Percentiles rank a stretch among this genome's conserved stretches.
These are phyloP conservation scores for Asterophora lycoperdoides DNA, from an alignment of 768 basidiomycete genomes.

Conservation along the genomic window DNA sequence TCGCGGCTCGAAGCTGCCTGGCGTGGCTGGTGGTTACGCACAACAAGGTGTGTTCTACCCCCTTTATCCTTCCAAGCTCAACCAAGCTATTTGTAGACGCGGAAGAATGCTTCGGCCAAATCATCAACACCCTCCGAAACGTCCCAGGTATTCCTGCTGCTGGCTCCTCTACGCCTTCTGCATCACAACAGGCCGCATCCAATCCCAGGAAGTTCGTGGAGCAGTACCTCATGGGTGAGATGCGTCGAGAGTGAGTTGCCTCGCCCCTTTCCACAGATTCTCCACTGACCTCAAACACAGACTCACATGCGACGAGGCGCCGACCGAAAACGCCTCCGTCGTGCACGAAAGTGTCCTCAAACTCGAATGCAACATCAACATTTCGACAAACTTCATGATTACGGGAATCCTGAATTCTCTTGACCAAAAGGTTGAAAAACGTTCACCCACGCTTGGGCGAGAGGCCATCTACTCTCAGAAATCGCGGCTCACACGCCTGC, in stretches of 20 bases:
- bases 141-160: slow-evolving; percentile 44
- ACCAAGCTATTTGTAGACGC: slow-evolving; percentile 52
- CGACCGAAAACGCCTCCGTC: slow-evolving; percentile 67
- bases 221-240: slow-evolving; percentile 75
- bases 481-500: slow-evolving; percentile 79
- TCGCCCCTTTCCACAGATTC: background rate
- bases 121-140: slow-evolving; percentile 69
- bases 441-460: slow-evolving; percentile 72
- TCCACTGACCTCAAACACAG: slow-evolving; percentile 34
- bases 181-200: slow-evolving; percentile 21
- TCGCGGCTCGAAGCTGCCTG: slow-evolving; percentile 35
- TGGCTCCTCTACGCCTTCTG: slow-evolving; percentile 11
- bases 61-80: slow-evolving; percentile 22
- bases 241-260: slow-evolving; percentile 59
- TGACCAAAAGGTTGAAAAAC: slow-evolving; percentile 84
- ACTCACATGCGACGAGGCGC: slow-evolving; percentile 75
- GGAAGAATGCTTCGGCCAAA: slow-evolving; percentile 83
- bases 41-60: slow-evolving; percentile 58
- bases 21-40: slow-evolving; percentile 49
- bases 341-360: slow-evolving; percentile 76
- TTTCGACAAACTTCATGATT: slow-evolving; percentile 83
- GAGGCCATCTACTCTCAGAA: slow-evolving; percentile 79
- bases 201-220: slow-evolving; percentile 62
- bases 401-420: slow-evolving; percentile 80
- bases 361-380: slow-evolving; percentile 89